A percentile compares a stretch with the other conserved stretches of the same genome.
Conservation (phyloP, 345 rosid species). For the Eucalyptus sp. region DNA sequence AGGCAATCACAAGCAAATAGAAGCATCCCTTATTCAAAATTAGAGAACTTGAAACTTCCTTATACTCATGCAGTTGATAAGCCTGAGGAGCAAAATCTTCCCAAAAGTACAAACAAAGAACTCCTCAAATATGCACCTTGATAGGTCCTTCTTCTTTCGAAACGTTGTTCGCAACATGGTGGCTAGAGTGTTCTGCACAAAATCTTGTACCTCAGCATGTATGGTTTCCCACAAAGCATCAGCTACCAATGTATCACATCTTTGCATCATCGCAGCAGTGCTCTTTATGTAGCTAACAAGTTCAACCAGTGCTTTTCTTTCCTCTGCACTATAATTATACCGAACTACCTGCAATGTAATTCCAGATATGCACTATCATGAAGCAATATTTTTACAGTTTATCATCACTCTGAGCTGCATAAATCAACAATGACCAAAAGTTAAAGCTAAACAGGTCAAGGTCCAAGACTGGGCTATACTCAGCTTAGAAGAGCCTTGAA, state of each 20-base stretch:
- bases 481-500: not conserved
- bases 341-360: conserved; percentile 68
- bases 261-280: conserved; percentile 87
- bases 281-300: conserved; percentile 93
- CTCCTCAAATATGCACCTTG: conserved; percentile 35
- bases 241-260: conserved; percentile 81
- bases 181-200: conserved; percentile 95
- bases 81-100: not conserved
- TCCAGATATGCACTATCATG: not conserved
- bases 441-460: not conserved
- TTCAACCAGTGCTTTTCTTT: conserved; percentile 89
- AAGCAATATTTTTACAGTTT: not conserved
- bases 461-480: not conserved
- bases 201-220: conserved; percentile 98
- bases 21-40: not conserved
- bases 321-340: conserved; percentile 81
- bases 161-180: conserved; percentile 90
- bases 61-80: not conserved
- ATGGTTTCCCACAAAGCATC: conserved; percentile 99
- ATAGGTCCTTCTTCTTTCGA: conserved; percentile 90
- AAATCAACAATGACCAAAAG: not conserved
- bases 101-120: not conserved
- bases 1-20: not conserved
- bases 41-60: not conserved
- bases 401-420: not conserved